A percentile compares a stretch with the other conserved stretches of the same genome.
Evolutionary conservation across 169 alveolate species (phyloP).

Genomic region (Plasmodium relictum): DNA sequence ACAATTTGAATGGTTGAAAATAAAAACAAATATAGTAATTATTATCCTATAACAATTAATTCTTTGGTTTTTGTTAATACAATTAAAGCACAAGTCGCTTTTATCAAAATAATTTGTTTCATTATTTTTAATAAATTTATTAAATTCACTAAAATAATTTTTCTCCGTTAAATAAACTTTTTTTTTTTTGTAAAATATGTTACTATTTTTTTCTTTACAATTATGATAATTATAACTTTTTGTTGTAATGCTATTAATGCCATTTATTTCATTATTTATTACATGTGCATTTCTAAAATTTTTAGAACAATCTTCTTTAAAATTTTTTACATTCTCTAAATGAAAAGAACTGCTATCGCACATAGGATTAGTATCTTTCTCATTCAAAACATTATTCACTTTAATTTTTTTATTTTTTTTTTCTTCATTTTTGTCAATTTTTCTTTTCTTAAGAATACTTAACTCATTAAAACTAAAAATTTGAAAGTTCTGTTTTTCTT

Average conservation of each 20-base stretch:
- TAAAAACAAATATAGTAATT: conserved; percentile 37
- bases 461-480: conserved; percentile 34
- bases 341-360: not conserved
- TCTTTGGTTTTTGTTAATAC: conserved; percentile 44
- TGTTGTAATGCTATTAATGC: not conserved
- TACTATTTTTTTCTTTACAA: not conserved
- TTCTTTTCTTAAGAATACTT: conserved; percentile 29
- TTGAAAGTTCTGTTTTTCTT: not conserved
- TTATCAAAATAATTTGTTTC: conserved; percentile 13
- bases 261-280: not conserved
- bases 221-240: not conserved
- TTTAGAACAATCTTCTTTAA: not conserved
- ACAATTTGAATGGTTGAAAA: conserved; percentile 64
- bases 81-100: conserved; percentile 35
- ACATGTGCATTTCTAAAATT: not conserved
- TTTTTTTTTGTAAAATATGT: not conserved
- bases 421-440: not conserved
- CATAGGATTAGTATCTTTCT: not conserved
- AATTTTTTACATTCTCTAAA: not conserved
- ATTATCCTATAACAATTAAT: conserved; percentile 59
- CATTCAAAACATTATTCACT: conserved; percentile 3
- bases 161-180: not conserved
- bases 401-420: conserved; percentile 1
- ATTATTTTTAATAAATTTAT: conserved; percentile 24
- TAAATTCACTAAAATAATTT: not conserved